A percentile compares a stretch with the other conserved stretches of the same genome.
Evolutionary conservation across 1,284 basidiomycete genomes (phyloP).

Genomic region (Cutaneotrichosporon sp.): DNA sequence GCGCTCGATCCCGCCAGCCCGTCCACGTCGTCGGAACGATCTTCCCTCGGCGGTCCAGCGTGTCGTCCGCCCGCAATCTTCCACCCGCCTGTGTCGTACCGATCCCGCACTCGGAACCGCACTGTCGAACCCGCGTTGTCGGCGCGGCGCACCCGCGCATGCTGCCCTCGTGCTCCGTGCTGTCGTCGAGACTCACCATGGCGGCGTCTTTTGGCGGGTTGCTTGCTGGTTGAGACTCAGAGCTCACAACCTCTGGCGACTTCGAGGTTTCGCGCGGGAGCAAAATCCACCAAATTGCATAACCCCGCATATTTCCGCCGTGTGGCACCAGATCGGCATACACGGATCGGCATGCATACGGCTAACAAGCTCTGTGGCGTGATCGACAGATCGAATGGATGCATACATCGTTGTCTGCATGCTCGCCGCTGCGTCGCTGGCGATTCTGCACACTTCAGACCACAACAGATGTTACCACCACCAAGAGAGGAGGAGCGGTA

Average conservation of each 20-base stretch:
- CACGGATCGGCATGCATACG: not conserved
- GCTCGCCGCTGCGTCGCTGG: no score
- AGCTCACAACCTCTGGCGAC: not conserved
- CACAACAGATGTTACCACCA: no score
- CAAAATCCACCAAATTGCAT: not conserved
- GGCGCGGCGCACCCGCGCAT: not conserved
- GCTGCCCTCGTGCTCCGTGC: not conserved
- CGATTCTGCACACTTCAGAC: no score
- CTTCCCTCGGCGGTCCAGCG: not conserved
- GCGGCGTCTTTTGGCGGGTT: conserved; percentile 5
- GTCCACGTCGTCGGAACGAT: not conserved
- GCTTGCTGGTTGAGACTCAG: conserved; percentile 5
- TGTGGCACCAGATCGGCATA: not conserved
- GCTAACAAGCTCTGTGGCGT: not conserved
- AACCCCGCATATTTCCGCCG: not conserved
- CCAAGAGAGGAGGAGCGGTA: no score
- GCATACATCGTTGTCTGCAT: no score
- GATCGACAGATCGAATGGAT: no score
- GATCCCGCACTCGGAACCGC: no score
- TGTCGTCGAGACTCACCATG: conserved; percentile 3
- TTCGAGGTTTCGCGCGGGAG: not conserved
- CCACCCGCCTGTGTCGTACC: no score
- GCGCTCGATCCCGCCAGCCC: not conserved
- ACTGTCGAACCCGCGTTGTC: not conserved
- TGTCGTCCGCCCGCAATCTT: no score